Evolutionary conservation across 2,329 filamentous ascomycete species (phyloP).

Genomic region (Cordyceps cicadae): DNA sequence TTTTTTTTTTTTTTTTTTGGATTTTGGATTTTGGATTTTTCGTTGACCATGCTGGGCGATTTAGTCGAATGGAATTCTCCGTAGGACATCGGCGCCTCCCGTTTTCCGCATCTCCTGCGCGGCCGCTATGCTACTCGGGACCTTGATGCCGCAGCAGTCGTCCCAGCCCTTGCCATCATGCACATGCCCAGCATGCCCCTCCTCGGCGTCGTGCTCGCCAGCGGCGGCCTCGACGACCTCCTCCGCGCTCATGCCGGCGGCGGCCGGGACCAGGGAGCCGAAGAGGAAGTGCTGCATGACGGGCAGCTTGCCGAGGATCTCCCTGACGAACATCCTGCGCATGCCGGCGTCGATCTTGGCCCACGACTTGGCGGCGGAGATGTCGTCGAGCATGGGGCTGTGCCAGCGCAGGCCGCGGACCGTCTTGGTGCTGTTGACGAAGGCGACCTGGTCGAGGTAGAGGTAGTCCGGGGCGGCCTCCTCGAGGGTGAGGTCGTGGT

Average conservation of each 20-base stretch:
- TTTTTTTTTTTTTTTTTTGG: too few species aligned
- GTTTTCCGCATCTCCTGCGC: slow-evolving; percentile 80
- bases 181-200: slow-evolving; percentile 52
- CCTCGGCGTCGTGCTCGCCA: slow-evolving; percentile 41
- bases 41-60: not conserved
- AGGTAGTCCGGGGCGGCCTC: slow-evolving; percentile 77
- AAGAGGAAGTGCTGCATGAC: slow-evolving; percentile 99
- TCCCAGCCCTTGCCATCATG: slow-evolving; percentile 70
- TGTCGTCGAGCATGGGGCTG: slow-evolving; percentile 96
- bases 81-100: slow-evolving; percentile 49
- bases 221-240: slow-evolving; percentile 41
- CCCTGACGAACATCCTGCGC: slow-evolving; percentile 91
- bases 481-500: slow-evolving; percentile 79
- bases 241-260: slow-evolving; percentile 69
- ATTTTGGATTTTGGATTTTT: too few species aligned
- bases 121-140: slow-evolving; percentile 87
- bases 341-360: slow-evolving; percentile 88
- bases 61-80: slow-evolving; percentile 76
- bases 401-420: slow-evolving; percentile 94
- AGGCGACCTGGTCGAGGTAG: slow-evolving; percentile 86
- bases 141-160: slow-evolving; percentile 96
- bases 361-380: slow-evolving; percentile 84
- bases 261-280: slow-evolving; percentile 73
- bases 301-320: slow-evolving; percentile 86
- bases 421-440: slow-evolving; percentile 94